Conservation (phyloP, 1,139 yeast genomes). For the Casaregolazyma suthepensis region DNA sequence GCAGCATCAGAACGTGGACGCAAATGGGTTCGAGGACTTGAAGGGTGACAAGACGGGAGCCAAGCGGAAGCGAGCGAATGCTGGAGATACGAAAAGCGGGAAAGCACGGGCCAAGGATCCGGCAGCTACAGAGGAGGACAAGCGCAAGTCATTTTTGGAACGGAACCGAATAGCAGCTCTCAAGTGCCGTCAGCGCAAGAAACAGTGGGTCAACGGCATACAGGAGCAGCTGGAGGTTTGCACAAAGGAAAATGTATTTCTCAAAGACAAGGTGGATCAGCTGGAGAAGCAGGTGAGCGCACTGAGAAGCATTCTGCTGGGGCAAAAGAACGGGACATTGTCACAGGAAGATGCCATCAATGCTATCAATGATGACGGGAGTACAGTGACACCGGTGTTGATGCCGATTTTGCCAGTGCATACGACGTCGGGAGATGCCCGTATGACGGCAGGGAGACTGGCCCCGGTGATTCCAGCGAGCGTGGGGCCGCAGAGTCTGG, state of each 20-base stretch:
- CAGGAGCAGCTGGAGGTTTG: slow-evolving; percentile 70
- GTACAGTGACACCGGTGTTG: slow-evolving; percentile 5
- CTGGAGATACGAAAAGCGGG: slow-evolving; percentile 6
- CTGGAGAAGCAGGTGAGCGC: slow-evolving; percentile 55
- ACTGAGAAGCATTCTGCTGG: slow-evolving; percentile 27
- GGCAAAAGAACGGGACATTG: slow-evolving; percentile 9
- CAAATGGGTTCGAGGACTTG: not conserved
- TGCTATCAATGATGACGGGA: slow-evolving; percentile 6
- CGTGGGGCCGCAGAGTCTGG: not conserved
- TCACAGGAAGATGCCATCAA: slow-evolving; percentile 7
- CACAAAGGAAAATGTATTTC: slow-evolving; percentile 62
- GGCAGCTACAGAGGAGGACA: slow-evolving; percentile 51
- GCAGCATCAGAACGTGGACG: not conserved
- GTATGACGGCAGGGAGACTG: not conserved
- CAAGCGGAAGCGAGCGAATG: not conserved
- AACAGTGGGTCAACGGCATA: slow-evolving; percentile 77
- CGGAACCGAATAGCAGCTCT: slow-evolving; percentile 93
- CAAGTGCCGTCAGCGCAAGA: slow-evolving; percentile 91
- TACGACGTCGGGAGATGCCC: not conserved
- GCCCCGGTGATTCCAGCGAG: not conserved
- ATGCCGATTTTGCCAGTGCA: slow-evolving; percentile 7
- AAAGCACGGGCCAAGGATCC: slow-evolving; percentile 3
- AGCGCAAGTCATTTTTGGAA: slow-evolving; percentile 77
- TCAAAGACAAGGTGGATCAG: slow-evolving; percentile 52
- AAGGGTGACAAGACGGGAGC: slow-evolving; percentile 3